Base-by-base conservation (phyloP, 2,329 filamentous ascomycete genomes). In the Lasiodiplodia sp. region DNA sequence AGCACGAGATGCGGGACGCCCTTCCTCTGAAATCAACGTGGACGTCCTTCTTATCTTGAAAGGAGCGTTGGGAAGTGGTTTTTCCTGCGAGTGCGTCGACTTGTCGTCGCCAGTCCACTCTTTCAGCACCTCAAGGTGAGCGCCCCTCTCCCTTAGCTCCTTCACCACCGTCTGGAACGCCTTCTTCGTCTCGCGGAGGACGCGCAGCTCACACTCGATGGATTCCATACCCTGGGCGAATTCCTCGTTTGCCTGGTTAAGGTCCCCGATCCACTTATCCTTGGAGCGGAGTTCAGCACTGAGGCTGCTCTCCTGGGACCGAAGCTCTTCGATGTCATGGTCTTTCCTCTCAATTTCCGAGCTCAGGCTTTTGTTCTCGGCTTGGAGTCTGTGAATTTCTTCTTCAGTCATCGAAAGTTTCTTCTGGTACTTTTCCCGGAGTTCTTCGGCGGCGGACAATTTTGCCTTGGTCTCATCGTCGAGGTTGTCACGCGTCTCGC, bases 381-480 rank as follows among this genome's bases (percentile, higher is more conserved):
- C 53, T 21, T 69, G 62, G 34, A 69, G 51, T 12, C 60, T 40
- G 44, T 52, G 57, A 21, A 68, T 63, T 31, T 68, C 57, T 63
- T 79, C 75, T 23, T 74, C 76, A 44, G 72, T 73, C 23, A 70
- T 73, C 14, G 74, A 73, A 3, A 79, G 72, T 11, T 72, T 73
- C 52, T 71, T 73, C 69, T 77, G 77, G 69, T 78, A 79, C 53
- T 76, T 76, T 21, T 73, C 60, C 65, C 75, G 77, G 2, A 75
- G 73, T 16, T 63, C 71, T n/a, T 72, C 70, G 1, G 75, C 73
- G 23, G 73, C 74, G 12, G 72, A 70, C 11, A 80, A 66, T 56
- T 76, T 79, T 1, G 73, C 73, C 57, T 79, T 74, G 28, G 75
- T 79, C 28, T 76, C 75, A 31, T 75, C 74, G 10, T 77, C 72